Base-by-base conservation (phyloP, 441 rosid species). In the Arabidopsis hybrid region DNA sequence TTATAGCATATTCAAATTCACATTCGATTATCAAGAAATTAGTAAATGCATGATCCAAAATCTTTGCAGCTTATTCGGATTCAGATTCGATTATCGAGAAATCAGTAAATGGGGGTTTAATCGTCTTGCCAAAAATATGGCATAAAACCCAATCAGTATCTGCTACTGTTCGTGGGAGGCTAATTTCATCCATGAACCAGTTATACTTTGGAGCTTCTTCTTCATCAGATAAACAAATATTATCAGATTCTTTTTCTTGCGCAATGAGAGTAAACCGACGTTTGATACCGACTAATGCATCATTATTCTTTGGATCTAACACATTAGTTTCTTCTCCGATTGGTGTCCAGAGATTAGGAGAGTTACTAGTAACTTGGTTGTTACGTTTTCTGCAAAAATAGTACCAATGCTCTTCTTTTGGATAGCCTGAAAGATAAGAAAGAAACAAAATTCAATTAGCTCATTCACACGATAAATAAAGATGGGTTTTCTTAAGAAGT, bases 331-430 rank as follows among this genome's bases (percentile, higher is more conserved):
- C 49, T 65, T 73, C 46, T n/a, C 57, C 71, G 2, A n/a, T 50
- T 35, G 35, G 72, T 66, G 35, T 65, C 80, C 87, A 75, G 2
- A 67, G 57, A 84, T 29, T 81, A 75, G 38, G 67, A 78, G 69
- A 79, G 79, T 52, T 42, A 38, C 60, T 52, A 7, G 35, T 63
- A 26, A 57, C 49, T 49, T 67, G 62, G 34, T 61, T 43, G 7
- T 34, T 52, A 59, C 29, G 63, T 42, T 40, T 65, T 21, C 46
- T 73, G 64, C 83, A 50, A 64, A 77, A 88, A 63, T 77, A 86
- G 72, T 83, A 81, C 81, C 71, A 78, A 16, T 83, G 77, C 51
- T 82, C 68, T 65, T 86, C 87, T 42, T 35, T 61, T 56, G 67
- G 56, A 40, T 65, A 58, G 8, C 82, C 72, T 39, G 32, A 74